Conservation (phyloP, 2,329 filamentous ascomycete genomes). For the Macrophomina phaseolina region DNA sequence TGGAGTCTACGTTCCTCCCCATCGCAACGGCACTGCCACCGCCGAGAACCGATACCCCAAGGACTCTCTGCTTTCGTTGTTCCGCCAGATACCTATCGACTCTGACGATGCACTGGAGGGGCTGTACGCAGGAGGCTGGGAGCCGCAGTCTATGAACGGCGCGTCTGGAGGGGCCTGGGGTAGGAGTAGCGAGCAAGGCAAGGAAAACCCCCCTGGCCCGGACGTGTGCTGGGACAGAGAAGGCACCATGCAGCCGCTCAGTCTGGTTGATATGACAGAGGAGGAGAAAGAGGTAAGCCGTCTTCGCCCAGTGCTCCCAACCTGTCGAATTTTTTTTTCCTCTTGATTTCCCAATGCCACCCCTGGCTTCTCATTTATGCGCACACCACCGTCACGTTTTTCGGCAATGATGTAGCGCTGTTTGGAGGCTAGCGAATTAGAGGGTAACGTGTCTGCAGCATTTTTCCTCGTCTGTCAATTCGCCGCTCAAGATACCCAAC, state of each 20-base stretch:
- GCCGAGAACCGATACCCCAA: slow-evolving; percentile 72
- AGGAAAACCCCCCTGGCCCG: slow-evolving; percentile 77
- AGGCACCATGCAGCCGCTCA: slow-evolving; percentile 73
- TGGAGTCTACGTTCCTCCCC: slow-evolving; percentile 66
- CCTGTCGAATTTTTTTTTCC: not conserved
- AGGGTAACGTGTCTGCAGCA: slow-evolving; percentile 58
- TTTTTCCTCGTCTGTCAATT: slow-evolving; percentile 89
- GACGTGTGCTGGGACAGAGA: slow-evolving; percentile 88
- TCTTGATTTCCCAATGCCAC: not conserved
- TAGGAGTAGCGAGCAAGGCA: slow-evolving; percentile 71
- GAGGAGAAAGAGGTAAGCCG: slow-evolving; percentile 66
- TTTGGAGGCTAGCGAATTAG: slow-evolving; percentile 26
- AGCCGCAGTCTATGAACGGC: slow-evolving; percentile 74
- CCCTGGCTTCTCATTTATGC: not conserved
- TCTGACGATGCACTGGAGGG: slow-evolving; percentile 65
- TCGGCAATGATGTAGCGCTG: slow-evolving; percentile 29
- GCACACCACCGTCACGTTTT: not conserved
- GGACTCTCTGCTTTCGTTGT: slow-evolving; percentile 79
- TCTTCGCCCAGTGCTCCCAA: too few relatives aligned
- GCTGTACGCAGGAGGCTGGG: slow-evolving; percentile 79
- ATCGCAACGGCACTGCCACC: slow-evolving; percentile 62
- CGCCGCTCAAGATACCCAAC: slow-evolving; percentile 83
- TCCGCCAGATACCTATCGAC: slow-evolving; percentile 62
- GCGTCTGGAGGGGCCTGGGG: slow-evolving; percentile 69
- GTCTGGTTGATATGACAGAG: slow-evolving; percentile 72